These are phyloP conservation scores for Penicillium sp. DNA, from an alignment of 2,329 filamentous ascomycete genomes.

Conservation along the genomic window DNA sequence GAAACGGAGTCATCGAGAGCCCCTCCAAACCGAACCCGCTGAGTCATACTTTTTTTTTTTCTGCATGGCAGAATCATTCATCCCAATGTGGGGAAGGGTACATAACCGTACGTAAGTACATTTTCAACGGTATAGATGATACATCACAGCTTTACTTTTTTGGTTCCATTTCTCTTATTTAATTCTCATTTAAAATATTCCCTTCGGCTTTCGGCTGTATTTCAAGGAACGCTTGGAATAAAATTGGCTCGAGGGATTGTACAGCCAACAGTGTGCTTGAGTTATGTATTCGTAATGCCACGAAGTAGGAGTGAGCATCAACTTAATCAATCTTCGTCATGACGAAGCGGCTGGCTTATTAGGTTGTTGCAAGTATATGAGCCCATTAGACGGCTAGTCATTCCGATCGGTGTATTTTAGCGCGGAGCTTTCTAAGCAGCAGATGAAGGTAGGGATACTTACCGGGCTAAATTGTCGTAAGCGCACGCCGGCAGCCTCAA, in stretches of 20 bases:
- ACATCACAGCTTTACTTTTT: not conserved
- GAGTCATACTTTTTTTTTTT: constrained; percentile 25
- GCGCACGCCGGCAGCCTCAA: constrained; percentile 78
- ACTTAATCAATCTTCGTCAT: not conserved
- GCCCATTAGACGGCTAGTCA: constrained; percentile 60
- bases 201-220: not conserved
- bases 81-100: not conserved
- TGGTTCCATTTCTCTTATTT: not conserved
- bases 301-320: not conserved
- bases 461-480: constrained; percentile 87
- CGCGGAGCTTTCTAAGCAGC: not conserved
- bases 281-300: not conserved
- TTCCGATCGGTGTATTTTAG: not conserved
- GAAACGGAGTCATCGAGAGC: constrained; percentile 10
- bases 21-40: constrained; percentile 11
- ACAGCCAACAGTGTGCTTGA: not conserved
- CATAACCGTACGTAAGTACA: not conserved
- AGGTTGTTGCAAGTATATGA: constrained; percentile 61
- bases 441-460: constrained; percentile 19
- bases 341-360: not conserved
- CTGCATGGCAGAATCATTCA: constrained; percentile 18
- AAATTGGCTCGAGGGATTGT: not conserved
- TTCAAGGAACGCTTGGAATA: not conserved
- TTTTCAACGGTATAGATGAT: not conserved
- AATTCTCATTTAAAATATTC: too few species aligned